These are phyloP conservation scores for Suillus placidus DNA, from an alignment of 768 basidiomycete genomes.

Conservation along the genomic window DNA sequence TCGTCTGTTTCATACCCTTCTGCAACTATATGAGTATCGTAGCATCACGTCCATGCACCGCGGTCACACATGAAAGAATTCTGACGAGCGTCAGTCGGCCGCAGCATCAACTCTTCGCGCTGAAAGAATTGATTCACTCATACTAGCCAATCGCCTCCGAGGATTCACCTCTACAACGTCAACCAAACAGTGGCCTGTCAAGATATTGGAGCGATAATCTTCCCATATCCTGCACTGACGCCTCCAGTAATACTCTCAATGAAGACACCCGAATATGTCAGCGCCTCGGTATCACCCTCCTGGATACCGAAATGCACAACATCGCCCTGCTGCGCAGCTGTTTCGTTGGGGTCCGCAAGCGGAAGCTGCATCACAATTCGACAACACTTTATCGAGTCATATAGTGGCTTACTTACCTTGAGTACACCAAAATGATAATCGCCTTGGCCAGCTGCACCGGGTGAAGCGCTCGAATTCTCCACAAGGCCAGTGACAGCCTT, in stretches of 20 bases:
- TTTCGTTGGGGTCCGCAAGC: conserved; percentile 49
- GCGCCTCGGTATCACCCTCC: conserved; percentile 55
- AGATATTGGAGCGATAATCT: conserved; percentile 15
- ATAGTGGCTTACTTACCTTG: conserved; percentile 44
- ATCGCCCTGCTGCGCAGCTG: conserved; percentile 50
- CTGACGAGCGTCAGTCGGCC: conserved; percentile 48
- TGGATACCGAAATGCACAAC: conserved; percentile 63
- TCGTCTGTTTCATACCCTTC: neutral
- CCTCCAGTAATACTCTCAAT: conserved; percentile 45
- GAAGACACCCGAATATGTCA: conserved; percentile 62
- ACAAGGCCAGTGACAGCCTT: conserved; percentile 44
- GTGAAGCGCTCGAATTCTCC: conserved; percentile 42
- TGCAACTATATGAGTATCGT: neutral
- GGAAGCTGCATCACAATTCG: conserved; percentile 45
- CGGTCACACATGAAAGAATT: conserved; percentile 42
- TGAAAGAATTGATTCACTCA: conserved; percentile 36
- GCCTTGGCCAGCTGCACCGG: conserved; percentile 51
- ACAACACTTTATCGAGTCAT: neutral
- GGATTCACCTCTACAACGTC: neutral
- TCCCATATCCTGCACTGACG: conserved; percentile 39
- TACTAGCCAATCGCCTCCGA: neutral
- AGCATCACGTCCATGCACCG: conserved; percentile 34
- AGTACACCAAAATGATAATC: conserved; percentile 65
- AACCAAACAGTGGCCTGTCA: neutral
- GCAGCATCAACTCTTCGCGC: conserved; percentile 35